Evolutionary conservation across 192 early-diverging fungal genomes (phyloP), one percentile per base, ranked within the genome.

Genomic region (Coemansia reversa): DNA sequence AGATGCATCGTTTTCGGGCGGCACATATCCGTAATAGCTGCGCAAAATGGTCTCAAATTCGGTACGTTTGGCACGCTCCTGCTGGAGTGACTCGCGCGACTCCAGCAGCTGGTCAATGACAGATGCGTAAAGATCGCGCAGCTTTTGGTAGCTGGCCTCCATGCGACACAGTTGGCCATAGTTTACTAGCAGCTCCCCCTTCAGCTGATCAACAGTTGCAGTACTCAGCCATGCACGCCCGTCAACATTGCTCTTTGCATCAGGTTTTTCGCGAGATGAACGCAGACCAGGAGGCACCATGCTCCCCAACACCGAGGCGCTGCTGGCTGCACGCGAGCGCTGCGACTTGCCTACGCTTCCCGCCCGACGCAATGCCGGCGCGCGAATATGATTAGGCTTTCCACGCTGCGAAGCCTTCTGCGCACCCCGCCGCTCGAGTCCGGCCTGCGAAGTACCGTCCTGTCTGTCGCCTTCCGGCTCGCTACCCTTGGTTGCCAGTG

Each of bases 81-180:
- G 72, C 16, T 71, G 72, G 47, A 80, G 42, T 8, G 65, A 20
- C 51, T 80, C 67, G 28, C 72, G 64, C 9, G 77, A 51, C 54
- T 74, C 67, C 32, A 80, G 55, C 62, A 81, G 55, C 74, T 76
- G 73, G 53, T 81, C 67, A 11, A 76, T 71, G 7, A 76, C 70
- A 14, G 74, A 65, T 7, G 73, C 70, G 29, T 81, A 81, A 3
- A 81, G 63, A 27, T 75, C 74, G 20, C 70, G 69, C 28, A 81
- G 70, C 66, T 73, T 81, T 35, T 81, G 73, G 64, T 81, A 76
- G 47, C 74, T 76, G 2, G 69, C 74, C 53, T 81, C 74, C 66
- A 81, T 69, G 9, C 74, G 73, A 25, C 74, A 75, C 33, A 69
- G 66, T 66, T 81, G 79, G 7, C 74, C 74, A 30, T 81, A 76